These are phyloP conservation scores for Trichoderma sp. DNA, from an alignment of 2,329 filamentous ascomycete species.

Conservation along the genomic window DNA sequence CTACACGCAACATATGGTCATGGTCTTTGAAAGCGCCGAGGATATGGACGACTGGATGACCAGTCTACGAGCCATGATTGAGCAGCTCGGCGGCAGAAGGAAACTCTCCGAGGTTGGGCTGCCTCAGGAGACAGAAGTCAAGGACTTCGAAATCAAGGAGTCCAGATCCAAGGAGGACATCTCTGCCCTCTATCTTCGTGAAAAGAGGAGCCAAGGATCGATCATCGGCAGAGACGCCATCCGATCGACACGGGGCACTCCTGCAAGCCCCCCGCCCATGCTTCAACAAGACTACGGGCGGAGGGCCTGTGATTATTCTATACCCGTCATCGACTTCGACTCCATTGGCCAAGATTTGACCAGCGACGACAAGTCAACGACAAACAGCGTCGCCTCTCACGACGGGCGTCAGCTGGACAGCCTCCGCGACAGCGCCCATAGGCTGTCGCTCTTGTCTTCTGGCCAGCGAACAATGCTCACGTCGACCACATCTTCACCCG, in stretches of 20 bases:
- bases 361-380: constrained; percentile 58
- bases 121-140: constrained; percentile 33
- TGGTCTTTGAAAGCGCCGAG: constrained; percentile 72
- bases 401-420: constrained; percentile 62
- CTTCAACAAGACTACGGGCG: constrained; percentile 29
- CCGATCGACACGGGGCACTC: constrained; percentile 46
- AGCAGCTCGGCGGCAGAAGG: constrained; percentile 68
- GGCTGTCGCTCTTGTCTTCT: constrained; percentile 62
- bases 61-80: constrained; percentile 68
- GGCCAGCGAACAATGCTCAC: constrained; percentile 63
- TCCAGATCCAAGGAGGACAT: constrained; percentile 34
- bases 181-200: constrained; percentile 41
- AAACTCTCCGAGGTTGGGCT: constrained; percentile 62
- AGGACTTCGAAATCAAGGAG: constrained; percentile 37
- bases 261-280: constrained; percentile 28
- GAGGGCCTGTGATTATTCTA: constrained; percentile 28
- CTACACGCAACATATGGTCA: constrained; percentile 64
- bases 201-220: constrained; percentile 50
- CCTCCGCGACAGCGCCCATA: constrained; percentile 58
- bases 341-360: constrained; percentile 44
- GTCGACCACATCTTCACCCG: constrained; percentile 60
- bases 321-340: constrained; percentile 33
- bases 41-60: constrained; percentile 78
- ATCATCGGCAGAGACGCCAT: constrained; percentile 52
- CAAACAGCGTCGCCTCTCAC: constrained; percentile 59